Conservation (phyloP, 108 stramenopile species). For the Skeletonema marinoi region DNA sequence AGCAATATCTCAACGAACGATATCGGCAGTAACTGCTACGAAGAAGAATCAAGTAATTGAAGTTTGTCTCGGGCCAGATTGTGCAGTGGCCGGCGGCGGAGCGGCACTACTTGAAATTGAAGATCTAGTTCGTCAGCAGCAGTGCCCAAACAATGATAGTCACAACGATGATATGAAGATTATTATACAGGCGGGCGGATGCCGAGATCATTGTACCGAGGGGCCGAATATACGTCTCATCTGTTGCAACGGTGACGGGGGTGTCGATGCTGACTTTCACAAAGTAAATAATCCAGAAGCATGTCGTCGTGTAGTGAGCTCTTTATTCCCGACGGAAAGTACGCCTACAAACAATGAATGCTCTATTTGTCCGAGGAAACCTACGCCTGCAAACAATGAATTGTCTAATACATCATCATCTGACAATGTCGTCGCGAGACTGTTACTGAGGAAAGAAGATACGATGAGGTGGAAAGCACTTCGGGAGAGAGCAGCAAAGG, state of each 20-base stretch:
- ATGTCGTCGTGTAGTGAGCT: slow-evolving; percentile 1
- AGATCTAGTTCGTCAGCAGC: slow-evolving; percentile 25
- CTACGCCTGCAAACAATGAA: too few species aligned
- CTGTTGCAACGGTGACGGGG: background rate
- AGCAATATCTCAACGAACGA: background rate
- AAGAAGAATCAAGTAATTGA: slow-evolving; percentile 12
- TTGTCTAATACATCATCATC: too few species aligned
- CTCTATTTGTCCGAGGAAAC: too few species aligned
- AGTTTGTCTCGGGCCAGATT: slow-evolving; percentile 47
- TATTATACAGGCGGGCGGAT: slow-evolving; percentile 25
- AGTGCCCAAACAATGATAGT: background rate
- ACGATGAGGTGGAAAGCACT: background rate
- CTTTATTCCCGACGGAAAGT: background rate
- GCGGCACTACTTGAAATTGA: slow-evolving; percentile 46
- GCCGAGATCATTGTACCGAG: slow-evolving; percentile 39
- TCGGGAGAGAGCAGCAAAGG: slow-evolving; percentile 1
- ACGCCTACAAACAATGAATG: background rate
- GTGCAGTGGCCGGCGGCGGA: slow-evolving; percentile 33
- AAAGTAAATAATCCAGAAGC: slow-evolving; percentile 15
- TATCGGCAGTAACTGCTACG: background rate
- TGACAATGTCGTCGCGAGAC: background rate
- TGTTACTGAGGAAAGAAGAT: slow-evolving; percentile 5
- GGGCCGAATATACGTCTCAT: slow-evolving; percentile 39
- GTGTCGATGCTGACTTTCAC: background rate
- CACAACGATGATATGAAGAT: background rate